phyloP scores from a whole-genome alignment of 129 eudicot genomes.

The Smallanthus sonchifolius region DNA sequence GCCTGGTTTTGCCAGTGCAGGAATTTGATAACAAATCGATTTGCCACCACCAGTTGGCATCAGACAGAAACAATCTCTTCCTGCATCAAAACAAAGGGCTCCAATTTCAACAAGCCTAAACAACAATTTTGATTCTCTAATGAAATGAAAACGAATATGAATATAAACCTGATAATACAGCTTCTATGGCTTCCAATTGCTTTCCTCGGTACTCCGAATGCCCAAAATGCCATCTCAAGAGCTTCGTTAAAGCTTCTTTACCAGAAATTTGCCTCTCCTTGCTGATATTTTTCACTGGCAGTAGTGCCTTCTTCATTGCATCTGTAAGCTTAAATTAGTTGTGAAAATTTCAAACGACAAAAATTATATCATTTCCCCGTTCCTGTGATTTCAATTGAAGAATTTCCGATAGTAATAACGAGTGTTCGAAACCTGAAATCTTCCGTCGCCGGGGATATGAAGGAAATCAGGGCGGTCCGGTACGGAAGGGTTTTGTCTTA shows the following conservation, averaged over 20 bases:
- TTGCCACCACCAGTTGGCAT: slow-evolving; percentile 99
- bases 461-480: not conserved
- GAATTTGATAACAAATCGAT: slow-evolving; percentile 95
- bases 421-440: slow-evolving; percentile 9
- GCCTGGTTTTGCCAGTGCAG: slow-evolving; percentile 79
- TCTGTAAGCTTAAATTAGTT: not conserved
- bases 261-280: slow-evolving; percentile 44
- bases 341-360: not conserved
- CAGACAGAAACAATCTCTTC: slow-evolving; percentile 93
- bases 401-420: not conserved
- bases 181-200: slow-evolving; percentile 84
- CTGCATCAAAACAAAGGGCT: slow-evolving; percentile 25
- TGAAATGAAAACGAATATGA: not conserved
- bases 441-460: slow-evolving; percentile 17
- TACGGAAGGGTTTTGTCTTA: no score
- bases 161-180: slow-evolving; percentile 70
- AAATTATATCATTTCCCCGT: not conserved
- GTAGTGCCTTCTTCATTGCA: slow-evolving; percentile 68
- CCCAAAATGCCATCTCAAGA: slow-evolving; percentile 95
- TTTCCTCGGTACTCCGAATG: slow-evolving; percentile 76
- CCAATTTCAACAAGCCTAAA: slow-evolving; percentile 2
- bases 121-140: not conserved
- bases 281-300: slow-evolving; percentile 59
- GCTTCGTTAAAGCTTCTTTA: slow-evolving; percentile 87
- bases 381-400: not conserved